phyloP scores from a whole-genome alignment of 768 basidiomycete genomes.

The Phanerochaete sordida region DNA sequence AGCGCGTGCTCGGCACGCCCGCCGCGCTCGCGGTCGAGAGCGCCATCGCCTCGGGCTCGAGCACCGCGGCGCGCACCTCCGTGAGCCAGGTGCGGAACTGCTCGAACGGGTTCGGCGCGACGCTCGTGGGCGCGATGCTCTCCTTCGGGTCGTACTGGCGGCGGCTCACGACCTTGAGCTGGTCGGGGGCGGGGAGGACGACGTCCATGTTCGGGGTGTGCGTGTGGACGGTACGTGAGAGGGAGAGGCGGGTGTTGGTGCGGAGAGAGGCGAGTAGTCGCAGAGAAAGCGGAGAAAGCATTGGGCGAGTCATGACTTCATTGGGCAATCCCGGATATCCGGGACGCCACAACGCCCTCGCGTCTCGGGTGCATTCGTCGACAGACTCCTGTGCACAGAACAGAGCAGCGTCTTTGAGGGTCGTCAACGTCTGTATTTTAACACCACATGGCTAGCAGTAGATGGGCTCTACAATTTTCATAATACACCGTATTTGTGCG shows the following conservation, averaged over 20 bases:
- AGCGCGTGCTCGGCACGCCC: slow-evolving; percentile 83
- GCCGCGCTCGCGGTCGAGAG: slow-evolving; percentile 66
- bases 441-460: too few relatives aligned
- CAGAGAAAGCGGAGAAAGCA: not conserved
- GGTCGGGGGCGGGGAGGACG: slow-evolving; percentile 46
- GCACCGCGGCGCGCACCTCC: slow-evolving; percentile 56
- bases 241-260: not conserved
- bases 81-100: slow-evolving; percentile 91
- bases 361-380: not conserved
- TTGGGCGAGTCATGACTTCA: not conserved
- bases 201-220: slow-evolving; percentile 32
- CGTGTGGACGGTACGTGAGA: not conserved
- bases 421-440: too few relatives aligned
- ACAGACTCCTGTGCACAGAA: too few relatives aligned
- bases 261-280: not conserved
- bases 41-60: slow-evolving; percentile 89
- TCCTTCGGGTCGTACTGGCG: slow-evolving; percentile 73
- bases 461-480: too few relatives aligned
- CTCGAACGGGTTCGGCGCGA: slow-evolving; percentile 66
- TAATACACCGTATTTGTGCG: too few relatives aligned
- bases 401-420: too few relatives aligned
- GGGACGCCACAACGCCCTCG: slow-evolving; percentile 1
- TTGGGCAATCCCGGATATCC: not conserved
- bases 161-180: slow-evolving; percentile 68
- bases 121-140: slow-evolving; percentile 56